phyloP scores from a whole-genome alignment of 495 filamentous ascomycete genomes.

The Ascodesmis nigricans region DNA sequence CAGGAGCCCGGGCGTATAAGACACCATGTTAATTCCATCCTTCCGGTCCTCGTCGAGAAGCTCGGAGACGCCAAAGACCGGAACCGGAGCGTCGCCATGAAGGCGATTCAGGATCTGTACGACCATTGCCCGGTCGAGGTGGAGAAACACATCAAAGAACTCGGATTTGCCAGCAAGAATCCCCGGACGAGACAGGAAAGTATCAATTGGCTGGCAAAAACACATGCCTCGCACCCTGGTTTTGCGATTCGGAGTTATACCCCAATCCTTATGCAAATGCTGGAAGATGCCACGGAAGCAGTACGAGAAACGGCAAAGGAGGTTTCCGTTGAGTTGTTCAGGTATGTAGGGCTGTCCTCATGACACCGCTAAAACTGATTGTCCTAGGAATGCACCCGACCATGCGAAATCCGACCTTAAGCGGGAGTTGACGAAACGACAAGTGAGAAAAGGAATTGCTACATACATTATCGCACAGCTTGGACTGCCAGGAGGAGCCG shows the following conservation, averaged over 20 bases:
- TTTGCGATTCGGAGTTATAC: slow-evolving; percentile 66
- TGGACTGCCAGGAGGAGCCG: slow-evolving; percentile 31
- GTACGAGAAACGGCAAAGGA: slow-evolving; percentile 67
- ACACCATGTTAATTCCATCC: slow-evolving; percentile 38
- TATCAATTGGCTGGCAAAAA: slow-evolving; percentile 63
- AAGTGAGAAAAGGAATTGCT: slow-evolving; percentile 67
- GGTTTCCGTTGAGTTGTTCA: slow-evolving; percentile 65
- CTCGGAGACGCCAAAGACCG: slow-evolving; percentile 78
- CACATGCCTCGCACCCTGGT: slow-evolving; percentile 15
- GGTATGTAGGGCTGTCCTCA: slow-evolving; percentile 27
- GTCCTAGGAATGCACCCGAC: slow-evolving; percentile 47
- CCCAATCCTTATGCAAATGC: slow-evolving; percentile 52
- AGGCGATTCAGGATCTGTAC: slow-evolving; percentile 55
- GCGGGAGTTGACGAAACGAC: slow-evolving; percentile 51
- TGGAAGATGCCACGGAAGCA: slow-evolving; percentile 72
- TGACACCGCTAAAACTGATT: slow-evolving; percentile 7
- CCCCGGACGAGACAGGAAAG: slow-evolving; percentile 59
- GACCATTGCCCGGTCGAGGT: slow-evolving; percentile 42
- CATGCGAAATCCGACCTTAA: slow-evolving; percentile 74
- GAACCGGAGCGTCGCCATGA: slow-evolving; percentile 43
- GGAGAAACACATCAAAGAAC: slow-evolving; percentile 57
- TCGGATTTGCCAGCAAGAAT: slow-evolving; percentile 56
- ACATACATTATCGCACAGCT: slow-evolving; percentile 54
- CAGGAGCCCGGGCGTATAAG: slow-evolving; percentile 53
- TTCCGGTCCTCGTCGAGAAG: slow-evolving; percentile 60